Evolutionary conservation across 495 filamentous ascomycete species (phyloP).

Genomic region (Xylaria flabelliformis): DNA sequence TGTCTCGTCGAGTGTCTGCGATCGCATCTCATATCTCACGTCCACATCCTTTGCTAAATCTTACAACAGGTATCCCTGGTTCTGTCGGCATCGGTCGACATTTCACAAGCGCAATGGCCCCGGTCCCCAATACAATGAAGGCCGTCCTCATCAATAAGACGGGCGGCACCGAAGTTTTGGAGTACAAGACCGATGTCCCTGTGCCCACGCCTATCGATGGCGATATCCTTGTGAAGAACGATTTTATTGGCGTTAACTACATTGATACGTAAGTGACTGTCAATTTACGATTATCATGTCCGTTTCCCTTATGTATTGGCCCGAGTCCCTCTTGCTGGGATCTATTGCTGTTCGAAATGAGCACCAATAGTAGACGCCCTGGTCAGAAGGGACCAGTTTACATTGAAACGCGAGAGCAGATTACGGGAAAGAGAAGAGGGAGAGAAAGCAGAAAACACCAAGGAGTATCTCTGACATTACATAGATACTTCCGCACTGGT

Average conservation of each 20-base stretch:
- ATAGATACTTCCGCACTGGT: constrained; percentile 84
- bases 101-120: constrained; percentile 32
- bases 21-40: constrained; percentile 20
- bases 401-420: neutral
- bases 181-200: constrained; percentile 76
- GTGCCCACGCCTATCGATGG: constrained; percentile 74
- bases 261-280: constrained; percentile 69
- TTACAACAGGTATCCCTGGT: neutral
- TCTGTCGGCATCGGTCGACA: neutral
- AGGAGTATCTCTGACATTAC: neutral
- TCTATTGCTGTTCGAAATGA: neutral
- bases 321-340: neutral
- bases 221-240: constrained; percentile 84
- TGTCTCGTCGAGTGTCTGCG: constrained; percentile 17
- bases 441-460: too few species aligned
- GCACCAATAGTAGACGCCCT: neutral
- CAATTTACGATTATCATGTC: neutral
- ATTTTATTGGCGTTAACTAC: constrained; percentile 86
- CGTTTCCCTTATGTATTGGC: neutral
- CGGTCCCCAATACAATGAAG: constrained; percentile 70
- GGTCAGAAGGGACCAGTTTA: neutral
- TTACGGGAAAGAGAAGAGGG: neutral
- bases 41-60: neutral
- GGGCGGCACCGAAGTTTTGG: constrained; percentile 79
- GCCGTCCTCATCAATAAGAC: constrained; percentile 75